Evolutionary conservation across 106 monocot genomes (phyloP).

Genomic region (Vanilla planifolia): DNA sequence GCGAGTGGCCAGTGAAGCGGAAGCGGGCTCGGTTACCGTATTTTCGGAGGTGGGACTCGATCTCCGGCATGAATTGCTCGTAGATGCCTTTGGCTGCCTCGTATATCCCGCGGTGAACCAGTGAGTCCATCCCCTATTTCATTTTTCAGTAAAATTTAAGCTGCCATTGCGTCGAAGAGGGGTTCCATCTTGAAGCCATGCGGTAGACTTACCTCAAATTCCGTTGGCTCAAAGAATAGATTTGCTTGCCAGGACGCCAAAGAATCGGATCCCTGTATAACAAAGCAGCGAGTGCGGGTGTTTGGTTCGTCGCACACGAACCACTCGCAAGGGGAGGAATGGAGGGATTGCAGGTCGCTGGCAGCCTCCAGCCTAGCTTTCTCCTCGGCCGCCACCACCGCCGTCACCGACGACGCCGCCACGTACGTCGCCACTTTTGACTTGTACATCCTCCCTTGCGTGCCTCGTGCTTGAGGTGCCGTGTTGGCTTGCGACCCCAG

Average conservation of each 20-base stretch:
- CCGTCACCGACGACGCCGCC: constrained; percentile 54
- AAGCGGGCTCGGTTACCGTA: constrained; percentile 45
- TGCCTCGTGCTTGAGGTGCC: not conserved
- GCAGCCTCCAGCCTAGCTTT: constrained; percentile 67
- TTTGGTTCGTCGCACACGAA: constrained; percentile 72
- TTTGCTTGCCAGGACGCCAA: constrained; percentile 93
- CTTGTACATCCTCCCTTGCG: constrained; percentile 18
- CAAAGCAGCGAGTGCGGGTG: constrained; percentile 56
- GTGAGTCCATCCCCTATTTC: constrained; percentile 43
- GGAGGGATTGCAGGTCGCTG: constrained; percentile 54
- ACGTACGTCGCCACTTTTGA: constrained; percentile 59
- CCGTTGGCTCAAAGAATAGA: constrained; percentile 85
- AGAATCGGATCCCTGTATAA: constrained; percentile 96
- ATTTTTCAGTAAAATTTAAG: too few relatives aligned
- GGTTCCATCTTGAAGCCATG: not conserved
- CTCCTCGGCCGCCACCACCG: constrained; percentile 84
- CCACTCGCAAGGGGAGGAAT: constrained; percentile 92
- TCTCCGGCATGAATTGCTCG: constrained; percentile 69
- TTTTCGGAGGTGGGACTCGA: constrained; percentile 30
- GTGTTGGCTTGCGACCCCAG: not conserved
- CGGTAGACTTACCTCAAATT: constrained; percentile 62
- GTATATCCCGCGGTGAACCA: constrained; percentile 94
- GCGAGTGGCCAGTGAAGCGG: constrained; percentile 78
- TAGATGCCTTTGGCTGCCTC: constrained; percentile 94
- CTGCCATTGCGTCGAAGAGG: too few relatives aligned